Evolutionary conservation across 2,329 filamentous ascomycete genomes (phyloP), one percentile per base, ranked within the genome.

Genomic region (Rugonectria rugulosa): DNA sequence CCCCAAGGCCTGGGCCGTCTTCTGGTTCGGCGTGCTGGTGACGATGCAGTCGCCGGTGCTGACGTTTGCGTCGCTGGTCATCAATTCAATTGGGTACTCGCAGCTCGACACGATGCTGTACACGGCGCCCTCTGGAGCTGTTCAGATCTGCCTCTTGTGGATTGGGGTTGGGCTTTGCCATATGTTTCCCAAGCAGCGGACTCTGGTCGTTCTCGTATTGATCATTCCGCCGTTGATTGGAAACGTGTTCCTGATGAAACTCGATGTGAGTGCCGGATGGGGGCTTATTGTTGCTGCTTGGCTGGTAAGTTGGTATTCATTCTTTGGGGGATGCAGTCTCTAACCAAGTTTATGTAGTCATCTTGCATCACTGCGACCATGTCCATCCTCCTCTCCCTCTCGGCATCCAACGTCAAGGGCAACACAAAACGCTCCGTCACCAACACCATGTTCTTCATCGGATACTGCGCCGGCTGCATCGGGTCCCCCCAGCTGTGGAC

Each of bases 381-480:
- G 73, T 75, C 73, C 4, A 73, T 79, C 19, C 70, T 79, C 1
- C 70, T 80, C 8, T 75, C 52, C 11, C 40, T 59, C n/a, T 56
- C 53, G 3, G 56, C 53, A 2, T 81, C n/a, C n/a, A 82, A 82
- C 50, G 73, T 81, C 21, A 79, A 80, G 46, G 79, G 80, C 0
- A 82, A 82, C 62, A 82, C 79, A 1, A 82, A 82, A 61, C 75
- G 76, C 4, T 70, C 78, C 8, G 69, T 77, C 3, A 75, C 79
- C 23, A 80, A 76, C 45, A 73, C 75, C 5, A 72, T 80, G 63
- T 81, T 80, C 65, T 82, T 81, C 66, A 77, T 81, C 21, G 78
- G 77, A 1, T 82, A 81, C 61, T 79, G 75, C 37, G 77, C 41
- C 2, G 56, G 58, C 8, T 58, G 55, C 43, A 60, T 60, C 3